phyloP scores from a whole-genome alignment of 768 basidiomycete genomes.

The Phallus indusiatus region DNA sequence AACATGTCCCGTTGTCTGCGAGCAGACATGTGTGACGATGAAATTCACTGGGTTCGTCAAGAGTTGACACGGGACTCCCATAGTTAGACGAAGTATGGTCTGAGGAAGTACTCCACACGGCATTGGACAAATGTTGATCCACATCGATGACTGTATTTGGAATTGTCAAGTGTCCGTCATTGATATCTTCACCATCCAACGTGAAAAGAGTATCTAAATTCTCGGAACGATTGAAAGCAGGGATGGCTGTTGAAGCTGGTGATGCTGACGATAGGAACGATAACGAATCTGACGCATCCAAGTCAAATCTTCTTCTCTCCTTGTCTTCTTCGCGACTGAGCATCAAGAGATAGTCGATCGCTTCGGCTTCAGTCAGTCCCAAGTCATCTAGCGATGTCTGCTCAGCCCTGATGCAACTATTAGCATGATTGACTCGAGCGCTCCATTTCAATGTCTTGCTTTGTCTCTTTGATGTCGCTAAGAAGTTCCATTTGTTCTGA shows the following conservation, averaged over 20 bases:
- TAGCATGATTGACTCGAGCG: slow-evolving; percentile 25
- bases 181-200: no score
- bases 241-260: slow-evolving; percentile 20
- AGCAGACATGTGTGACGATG: neutral
- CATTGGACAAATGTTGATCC: slow-evolving; percentile 4
- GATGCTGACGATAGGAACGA: slow-evolving; percentile 10
- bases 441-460: slow-evolving; percentile 43
- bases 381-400: slow-evolving; percentile 45
- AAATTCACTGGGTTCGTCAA: neutral
- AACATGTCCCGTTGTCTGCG: slow-evolving; percentile 3
- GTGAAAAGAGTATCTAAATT: slow-evolving; percentile 43
- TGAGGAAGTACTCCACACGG: slow-evolving; percentile 8
- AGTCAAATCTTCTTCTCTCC: slow-evolving; percentile 12
- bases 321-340: slow-evolving; percentile 70
- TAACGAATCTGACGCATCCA: neutral
- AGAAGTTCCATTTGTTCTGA: slow-evolving; percentile 60
- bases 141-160: slow-evolving; percentile 8
- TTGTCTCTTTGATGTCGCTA: slow-evolving; percentile 53
- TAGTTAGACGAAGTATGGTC: neutral
- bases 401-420: slow-evolving; percentile 50
- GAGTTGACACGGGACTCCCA: neutral
- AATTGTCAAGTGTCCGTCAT: slow-evolving; percentile 23
- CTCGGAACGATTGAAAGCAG: neutral
- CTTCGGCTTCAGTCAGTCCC: slow-evolving; percentile 65
- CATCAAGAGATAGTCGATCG: slow-evolving; percentile 75